phyloP scores from a whole-genome alignment of 129 eudicot species.

The Pseudognaphalium luteoalbum region DNA sequence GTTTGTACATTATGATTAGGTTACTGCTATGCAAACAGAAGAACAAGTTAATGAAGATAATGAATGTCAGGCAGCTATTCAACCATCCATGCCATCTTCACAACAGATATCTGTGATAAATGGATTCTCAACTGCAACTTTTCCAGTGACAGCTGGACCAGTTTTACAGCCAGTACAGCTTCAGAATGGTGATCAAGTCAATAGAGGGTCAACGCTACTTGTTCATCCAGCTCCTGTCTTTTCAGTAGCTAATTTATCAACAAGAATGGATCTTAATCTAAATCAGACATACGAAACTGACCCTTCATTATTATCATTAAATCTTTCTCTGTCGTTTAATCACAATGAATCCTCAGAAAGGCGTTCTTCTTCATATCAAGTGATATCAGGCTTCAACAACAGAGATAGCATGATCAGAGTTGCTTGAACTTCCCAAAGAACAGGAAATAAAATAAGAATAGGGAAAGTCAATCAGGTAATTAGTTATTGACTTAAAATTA shows the following conservation, averaged over 20 bases:
- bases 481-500: constrained; percentile 39
- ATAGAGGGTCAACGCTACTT: constrained; percentile 18
- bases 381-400: constrained; percentile 22
- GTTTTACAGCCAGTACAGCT: constrained; percentile 21
- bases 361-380: constrained; percentile 25
- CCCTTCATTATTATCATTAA: constrained; percentile 30
- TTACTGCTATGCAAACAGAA: constrained; percentile 52
- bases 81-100: constrained; percentile 20
- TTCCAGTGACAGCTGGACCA: constrained; percentile 9
- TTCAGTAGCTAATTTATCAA: constrained; percentile 29
- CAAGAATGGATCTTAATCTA: constrained; percentile 32
- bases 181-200: constrained; percentile 23
- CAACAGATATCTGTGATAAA: constrained; percentile 15
- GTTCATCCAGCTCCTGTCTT: constrained; percentile 10
- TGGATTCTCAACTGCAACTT: constrained; percentile 12
- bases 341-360: constrained; percentile 23
- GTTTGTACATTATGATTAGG: constrained; percentile 43
- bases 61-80: constrained; percentile 28
- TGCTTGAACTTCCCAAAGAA: constrained; percentile 19
- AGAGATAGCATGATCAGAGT: constrained; percentile 47
- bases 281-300: constrained; percentile 30
- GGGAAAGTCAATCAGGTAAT: constrained; percentile 38
- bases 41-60: constrained; percentile 37
- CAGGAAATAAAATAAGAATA: constrained; percentile 12
- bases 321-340: constrained; percentile 38